These are phyloP conservation scores for Tetracladium setigerum DNA, from an alignment of 495 filamentous ascomycete species.

Conservation along the genomic window DNA sequence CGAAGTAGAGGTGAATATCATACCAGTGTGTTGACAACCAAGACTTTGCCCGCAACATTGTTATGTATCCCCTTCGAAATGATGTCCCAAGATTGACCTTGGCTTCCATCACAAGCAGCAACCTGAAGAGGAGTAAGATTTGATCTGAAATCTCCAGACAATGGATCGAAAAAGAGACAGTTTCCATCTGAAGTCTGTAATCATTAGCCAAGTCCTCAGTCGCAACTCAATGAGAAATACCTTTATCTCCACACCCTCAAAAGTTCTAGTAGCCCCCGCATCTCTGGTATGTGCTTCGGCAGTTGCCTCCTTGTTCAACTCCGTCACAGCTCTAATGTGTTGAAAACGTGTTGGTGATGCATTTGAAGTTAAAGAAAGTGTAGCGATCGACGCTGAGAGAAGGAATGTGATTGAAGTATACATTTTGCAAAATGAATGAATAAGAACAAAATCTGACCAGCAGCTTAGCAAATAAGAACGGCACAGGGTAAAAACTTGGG, in stretches of 20 bases:
- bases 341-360: slow-evolving; percentile 2
- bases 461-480: not conserved
- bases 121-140: slow-evolving; percentile 48
- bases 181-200: slow-evolving; percentile 39
- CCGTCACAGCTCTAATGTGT: slow-evolving; percentile 28
- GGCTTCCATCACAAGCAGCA: slow-evolving; percentile 36
- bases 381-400: not conserved
- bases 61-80: slow-evolving; percentile 46
- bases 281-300: slow-evolving; percentile 44
- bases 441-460: slow-evolving; percentile 6
- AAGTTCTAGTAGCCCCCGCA: slow-evolving; percentile 37
- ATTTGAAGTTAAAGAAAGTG: not conserved
- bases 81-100: slow-evolving; percentile 45
- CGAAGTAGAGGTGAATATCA: slow-evolving; percentile 1
- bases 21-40: slow-evolving; percentile 45
- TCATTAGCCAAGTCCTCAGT: not conserved
- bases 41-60: slow-evolving; percentile 30
- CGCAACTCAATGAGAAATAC: slow-evolving; percentile 18
- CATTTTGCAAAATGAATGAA: too few species aligned
- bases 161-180: slow-evolving; percentile 45
- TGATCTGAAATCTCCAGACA: slow-evolving; percentile 49
- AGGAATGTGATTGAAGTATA: slow-evolving; percentile 2
- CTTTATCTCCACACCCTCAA: slow-evolving; percentile 39
- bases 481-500: slow-evolving; percentile 2
- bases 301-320: slow-evolving; percentile 37